Evolutionary conservation across 176 grass and related monocot species (phyloP).

Genomic region (Melocanna baccifera): DNA sequence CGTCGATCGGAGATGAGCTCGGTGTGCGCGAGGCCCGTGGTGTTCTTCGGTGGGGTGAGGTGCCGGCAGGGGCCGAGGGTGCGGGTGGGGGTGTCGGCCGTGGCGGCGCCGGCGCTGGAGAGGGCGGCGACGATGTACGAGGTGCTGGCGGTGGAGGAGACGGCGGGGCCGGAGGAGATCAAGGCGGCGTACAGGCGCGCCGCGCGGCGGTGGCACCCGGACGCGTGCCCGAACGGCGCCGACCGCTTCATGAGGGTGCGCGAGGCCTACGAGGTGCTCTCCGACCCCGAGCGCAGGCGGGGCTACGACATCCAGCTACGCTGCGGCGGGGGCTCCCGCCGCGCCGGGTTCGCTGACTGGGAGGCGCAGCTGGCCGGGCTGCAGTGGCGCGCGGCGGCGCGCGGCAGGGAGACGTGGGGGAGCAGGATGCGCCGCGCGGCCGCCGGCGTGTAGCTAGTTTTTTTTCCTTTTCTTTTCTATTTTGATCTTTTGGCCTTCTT

Average conservation of each 20-base stretch:
- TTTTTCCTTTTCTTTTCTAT: background rate
- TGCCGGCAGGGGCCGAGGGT: slow-evolving; percentile 21
- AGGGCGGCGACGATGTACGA: slow-evolving; percentile 65
- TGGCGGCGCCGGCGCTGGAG: background rate
- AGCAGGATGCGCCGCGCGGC: slow-evolving; percentile 42
- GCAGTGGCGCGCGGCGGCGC: slow-evolving; percentile 35
- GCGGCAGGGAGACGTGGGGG: slow-evolving; percentile 57
- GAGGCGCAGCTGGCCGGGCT: slow-evolving; percentile 55
- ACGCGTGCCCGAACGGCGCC: slow-evolving; percentile 53
- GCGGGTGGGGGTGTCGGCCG: background rate
- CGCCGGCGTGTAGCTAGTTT: background rate
- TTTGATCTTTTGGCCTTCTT: background rate
- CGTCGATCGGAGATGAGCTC: slow-evolving; percentile 32
- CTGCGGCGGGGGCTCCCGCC: slow-evolving; percentile 9
- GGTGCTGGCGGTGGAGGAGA: slow-evolving; percentile 50
- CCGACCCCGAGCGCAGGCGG: slow-evolving; percentile 54
- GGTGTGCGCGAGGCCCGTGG: slow-evolving; percentile 37
- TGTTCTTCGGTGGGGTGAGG: background rate
- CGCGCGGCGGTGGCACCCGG: slow-evolving; percentile 78
- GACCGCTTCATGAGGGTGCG: slow-evolving; percentile 65
- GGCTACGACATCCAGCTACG: slow-evolving; percentile 72
- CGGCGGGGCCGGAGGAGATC: slow-evolving; percentile 61
- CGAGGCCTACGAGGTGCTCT: slow-evolving; percentile 86
- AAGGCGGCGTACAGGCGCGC: slow-evolving; percentile 67
- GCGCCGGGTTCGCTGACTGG: slow-evolving; percentile 43